Conservation (phyloP, 441 rosid species). For the Erodium trifolium region DNA sequence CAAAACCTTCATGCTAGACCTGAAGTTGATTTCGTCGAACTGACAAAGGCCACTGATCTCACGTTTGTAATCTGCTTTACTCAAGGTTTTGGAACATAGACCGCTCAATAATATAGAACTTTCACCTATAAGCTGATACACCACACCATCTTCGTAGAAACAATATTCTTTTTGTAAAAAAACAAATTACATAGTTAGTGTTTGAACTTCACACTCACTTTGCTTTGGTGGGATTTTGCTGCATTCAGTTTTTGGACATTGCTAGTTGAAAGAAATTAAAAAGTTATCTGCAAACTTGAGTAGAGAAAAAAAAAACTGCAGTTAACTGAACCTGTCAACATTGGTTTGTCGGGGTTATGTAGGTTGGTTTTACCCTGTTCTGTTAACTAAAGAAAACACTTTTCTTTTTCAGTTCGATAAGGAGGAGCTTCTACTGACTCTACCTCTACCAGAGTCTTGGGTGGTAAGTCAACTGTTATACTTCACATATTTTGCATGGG, state of each 20-base stretch:
- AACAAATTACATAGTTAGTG: too few relatives aligned
- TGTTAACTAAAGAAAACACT: slow-evolving; percentile 10
- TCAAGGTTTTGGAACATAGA: background rate
- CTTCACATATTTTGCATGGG: slow-evolving; percentile 1
- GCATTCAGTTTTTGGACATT: too few relatives aligned
- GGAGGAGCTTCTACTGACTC: slow-evolving; percentile 46
- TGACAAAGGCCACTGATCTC: background rate
- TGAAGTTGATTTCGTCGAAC: background rate
- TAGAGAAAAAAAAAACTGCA: too few relatives aligned
- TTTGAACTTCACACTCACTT: too few relatives aligned
- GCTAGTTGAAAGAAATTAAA: too few relatives aligned
- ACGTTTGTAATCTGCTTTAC: background rate
- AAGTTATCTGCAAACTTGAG: slow-evolving; percentile 1
- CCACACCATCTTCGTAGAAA: background rate
- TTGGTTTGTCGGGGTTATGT: background rate
- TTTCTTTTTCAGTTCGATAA: slow-evolving; percentile 49
- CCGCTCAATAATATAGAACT: background rate
- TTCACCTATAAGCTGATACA: background rate
- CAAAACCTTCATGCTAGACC: background rate
- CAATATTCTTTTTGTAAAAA: background rate
- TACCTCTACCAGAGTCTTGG: slow-evolving; percentile 89
- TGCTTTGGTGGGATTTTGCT: too few relatives aligned
- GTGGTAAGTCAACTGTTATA: slow-evolving; percentile 47
- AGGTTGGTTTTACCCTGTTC: slow-evolving; percentile 4
- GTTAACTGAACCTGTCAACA: background rate